Conservation (phyloP, 208 protist species). For the Acanthamoeba lenticulata region DNA sequence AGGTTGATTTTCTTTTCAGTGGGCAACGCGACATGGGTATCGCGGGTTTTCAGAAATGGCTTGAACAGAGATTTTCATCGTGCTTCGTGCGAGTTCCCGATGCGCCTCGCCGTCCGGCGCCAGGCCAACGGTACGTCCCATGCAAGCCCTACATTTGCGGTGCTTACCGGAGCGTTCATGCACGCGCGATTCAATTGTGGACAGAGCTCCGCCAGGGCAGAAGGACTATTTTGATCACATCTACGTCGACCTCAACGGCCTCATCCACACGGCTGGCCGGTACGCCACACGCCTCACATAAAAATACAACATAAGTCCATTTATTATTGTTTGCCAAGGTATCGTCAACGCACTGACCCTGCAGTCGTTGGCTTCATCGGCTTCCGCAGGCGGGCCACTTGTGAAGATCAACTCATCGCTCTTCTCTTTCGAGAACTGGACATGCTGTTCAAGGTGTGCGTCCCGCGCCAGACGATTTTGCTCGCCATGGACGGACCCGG, state of each 20-base stretch:
- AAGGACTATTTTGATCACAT: constrained; percentile 27
- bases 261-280: not conserved
- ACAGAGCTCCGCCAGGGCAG: not conserved
- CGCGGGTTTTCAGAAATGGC: constrained; percentile 1
- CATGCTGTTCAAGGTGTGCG: not conserved
- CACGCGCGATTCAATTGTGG: not conserved
- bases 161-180: no score
- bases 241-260: constrained; percentile 41
- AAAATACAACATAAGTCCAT: not conserved
- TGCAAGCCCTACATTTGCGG: no score
- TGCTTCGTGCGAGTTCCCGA: not conserved
- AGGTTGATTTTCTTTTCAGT: no score
- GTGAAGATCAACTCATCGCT: not conserved
- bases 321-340: no score
- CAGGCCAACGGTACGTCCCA: not conserved
- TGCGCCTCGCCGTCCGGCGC: not conserved
- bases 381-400: not conserved
- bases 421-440: not conserved
- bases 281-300: not conserved
- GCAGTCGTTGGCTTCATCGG: not conserved
- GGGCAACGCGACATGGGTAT: constrained; percentile 57
- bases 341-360: no score
- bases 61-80: not conserved
- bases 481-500: constrained; percentile 32
- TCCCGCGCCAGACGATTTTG: not conserved